A percentile compares a stretch with the other conserved stretches of the same genome.
Evolutionary conservation across 2,329 filamentous ascomycete species (phyloP).

Genomic region (Calonectria hawksworthii): DNA sequence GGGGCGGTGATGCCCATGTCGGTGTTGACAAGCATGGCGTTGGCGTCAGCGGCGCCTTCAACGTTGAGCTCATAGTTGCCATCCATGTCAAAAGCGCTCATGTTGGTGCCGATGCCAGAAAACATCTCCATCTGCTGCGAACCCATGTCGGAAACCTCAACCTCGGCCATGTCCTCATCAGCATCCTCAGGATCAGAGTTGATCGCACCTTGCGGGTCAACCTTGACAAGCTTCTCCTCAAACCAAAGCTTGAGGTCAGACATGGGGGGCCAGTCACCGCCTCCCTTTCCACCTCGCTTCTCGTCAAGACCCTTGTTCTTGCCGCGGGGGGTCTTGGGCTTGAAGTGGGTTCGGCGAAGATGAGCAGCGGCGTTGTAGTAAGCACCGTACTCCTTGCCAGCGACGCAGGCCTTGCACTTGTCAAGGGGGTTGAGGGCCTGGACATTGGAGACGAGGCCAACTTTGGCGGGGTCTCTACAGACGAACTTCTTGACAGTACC

Average conservation of each 20-base stretch:
- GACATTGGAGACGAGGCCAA: constrained; percentile 57
- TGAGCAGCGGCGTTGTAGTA: constrained; percentile 98
- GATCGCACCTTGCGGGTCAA: constrained; percentile 55
- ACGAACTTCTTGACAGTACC: constrained; percentile 68
- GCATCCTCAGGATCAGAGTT: constrained; percentile 50
- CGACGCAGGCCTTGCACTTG: constrained; percentile 87
- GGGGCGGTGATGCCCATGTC: constrained; percentile 38
- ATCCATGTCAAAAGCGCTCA: constrained; percentile 39
- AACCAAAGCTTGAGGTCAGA: constrained; percentile 66
- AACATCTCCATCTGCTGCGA: constrained; percentile 39
- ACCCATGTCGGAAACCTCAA: constrained; percentile 35
- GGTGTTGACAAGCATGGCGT: constrained; percentile 37
- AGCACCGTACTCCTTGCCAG: constrained; percentile 84
- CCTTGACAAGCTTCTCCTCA: constrained; percentile 62
- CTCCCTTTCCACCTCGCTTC: constrained; percentile 64
- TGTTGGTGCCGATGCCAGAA: constrained; percentile 40
- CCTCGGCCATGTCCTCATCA: constrained; percentile 46
- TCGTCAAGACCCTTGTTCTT: constrained; percentile 60
- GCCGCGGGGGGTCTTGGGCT: constrained; percentile 67
- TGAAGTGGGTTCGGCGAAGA: constrained; percentile 89
- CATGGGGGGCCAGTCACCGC: constrained; percentile 47
- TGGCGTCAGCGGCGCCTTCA: constrained; percentile 34
- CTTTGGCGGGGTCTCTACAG: constrained; percentile 66
- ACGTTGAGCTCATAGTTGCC: constrained; percentile 40
- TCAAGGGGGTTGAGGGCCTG: constrained; percentile 74